phyloP scores from a whole-genome alignment of 805 yeast species.

The Yarrowia divulgata region DNA sequence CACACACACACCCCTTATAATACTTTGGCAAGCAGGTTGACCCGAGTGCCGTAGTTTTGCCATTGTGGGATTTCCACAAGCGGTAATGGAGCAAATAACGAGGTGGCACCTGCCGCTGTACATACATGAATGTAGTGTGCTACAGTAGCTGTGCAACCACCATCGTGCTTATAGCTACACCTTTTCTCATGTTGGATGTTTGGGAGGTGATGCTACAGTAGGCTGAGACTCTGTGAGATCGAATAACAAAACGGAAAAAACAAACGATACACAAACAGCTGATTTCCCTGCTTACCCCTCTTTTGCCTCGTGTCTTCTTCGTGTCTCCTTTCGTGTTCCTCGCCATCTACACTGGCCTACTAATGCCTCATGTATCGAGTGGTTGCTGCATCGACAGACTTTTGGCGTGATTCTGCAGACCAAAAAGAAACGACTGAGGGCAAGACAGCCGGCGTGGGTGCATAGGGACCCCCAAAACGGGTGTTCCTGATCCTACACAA shows the following conservation, averaged over 20 bases:
- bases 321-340: constrained; percentile 6
- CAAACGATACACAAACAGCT: background rate
- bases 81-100: background rate
- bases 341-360: background rate
- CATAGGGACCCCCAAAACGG: constrained; percentile 7
- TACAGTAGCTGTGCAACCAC: background rate
- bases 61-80: background rate
- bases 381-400: constrained; percentile 28
- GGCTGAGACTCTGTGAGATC: background rate
- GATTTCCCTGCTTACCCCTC: background rate
- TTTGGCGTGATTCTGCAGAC: constrained; percentile 27
- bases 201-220: background rate
- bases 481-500: constrained; percentile 35
- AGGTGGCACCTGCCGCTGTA: too few relatives aligned
- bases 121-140: too few relatives aligned
- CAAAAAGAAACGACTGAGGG: constrained; percentile 24
- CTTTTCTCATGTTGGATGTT: background rate
- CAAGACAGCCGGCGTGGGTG: constrained; percentile 21
- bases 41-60: constrained; percentile 27
- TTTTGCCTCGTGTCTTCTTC: background rate
- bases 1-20: background rate
- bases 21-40: constrained; percentile 2
- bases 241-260: background rate
- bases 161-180: background rate
- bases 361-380: constrained; percentile 21